Conservation (phyloP, 2,329 filamentous ascomycete species). For the Colletotrichum lentis region DNA sequence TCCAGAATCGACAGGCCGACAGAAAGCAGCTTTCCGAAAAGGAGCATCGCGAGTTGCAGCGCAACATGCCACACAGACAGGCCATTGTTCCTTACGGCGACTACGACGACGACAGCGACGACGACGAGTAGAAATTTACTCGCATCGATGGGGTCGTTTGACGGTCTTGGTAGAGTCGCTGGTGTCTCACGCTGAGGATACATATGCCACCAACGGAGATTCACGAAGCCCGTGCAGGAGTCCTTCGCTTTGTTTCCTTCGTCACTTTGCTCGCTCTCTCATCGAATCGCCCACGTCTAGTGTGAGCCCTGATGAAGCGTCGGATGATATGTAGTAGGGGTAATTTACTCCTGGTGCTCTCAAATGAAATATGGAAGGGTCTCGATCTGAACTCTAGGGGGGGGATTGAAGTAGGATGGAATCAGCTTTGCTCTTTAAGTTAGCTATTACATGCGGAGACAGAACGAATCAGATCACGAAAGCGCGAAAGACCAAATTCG, state of each 20-base stretch:
- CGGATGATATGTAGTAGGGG: no score
- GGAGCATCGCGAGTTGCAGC: conserved; percentile 28
- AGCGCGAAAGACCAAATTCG: not conserved
- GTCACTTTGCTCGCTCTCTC: no score
- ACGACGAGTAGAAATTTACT: conserved; percentile 2
- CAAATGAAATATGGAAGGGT: no score
- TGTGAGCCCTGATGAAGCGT: no score
- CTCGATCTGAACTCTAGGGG: not conserved
- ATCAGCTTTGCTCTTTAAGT: not conserved
- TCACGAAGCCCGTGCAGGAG: not conserved
- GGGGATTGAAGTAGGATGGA: not conserved
- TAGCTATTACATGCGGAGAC: not conserved
- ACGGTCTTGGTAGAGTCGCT: not conserved
- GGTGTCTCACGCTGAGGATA: not conserved
- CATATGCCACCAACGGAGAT: not conserved
- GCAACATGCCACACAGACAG: conserved; percentile 3
- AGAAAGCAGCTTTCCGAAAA: conserved; percentile 25
- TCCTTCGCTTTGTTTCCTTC: not conserved
- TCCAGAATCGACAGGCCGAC: conserved; percentile 18
- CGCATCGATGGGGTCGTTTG: not conserved
- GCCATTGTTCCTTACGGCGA: conserved; percentile 6
- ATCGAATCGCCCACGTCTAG: no score
- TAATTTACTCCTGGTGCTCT: not conserved
- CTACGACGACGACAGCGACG: conserved; percentile 8
- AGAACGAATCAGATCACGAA: not conserved